phyloP scores from a whole-genome alignment of 1,284 basidiomycete genomes.

The Ustilago hordei region DNA sequence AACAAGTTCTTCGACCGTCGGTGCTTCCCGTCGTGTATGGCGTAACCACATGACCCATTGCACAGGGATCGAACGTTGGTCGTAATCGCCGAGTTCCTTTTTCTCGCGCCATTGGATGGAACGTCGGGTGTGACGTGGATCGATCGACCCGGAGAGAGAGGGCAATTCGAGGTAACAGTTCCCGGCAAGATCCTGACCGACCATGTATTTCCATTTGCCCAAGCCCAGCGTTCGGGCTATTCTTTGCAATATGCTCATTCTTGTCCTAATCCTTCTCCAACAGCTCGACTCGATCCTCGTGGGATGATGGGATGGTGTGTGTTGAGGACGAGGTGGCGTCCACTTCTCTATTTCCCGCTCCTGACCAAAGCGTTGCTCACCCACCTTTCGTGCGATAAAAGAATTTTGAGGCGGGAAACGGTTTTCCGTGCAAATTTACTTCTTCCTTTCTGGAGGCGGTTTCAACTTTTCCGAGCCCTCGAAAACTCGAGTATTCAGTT shows the following conservation, averaged over 20 bases:
- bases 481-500: too few species aligned
- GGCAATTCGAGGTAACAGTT: conserved; percentile 64
- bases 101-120: conserved; percentile 54
- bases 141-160: conserved; percentile 51
- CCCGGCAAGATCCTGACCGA: conserved; percentile 58
- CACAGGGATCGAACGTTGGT: conserved; percentile 60
- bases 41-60: conserved; percentile 68
- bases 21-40: conserved; percentile 58
- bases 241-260: conserved; percentile 20
- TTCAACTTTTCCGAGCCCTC: too few species aligned
- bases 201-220: conserved; percentile 57
- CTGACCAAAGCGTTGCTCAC: conserved; percentile 1
- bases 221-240: conserved; percentile 48
- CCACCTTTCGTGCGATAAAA: neutral
- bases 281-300: too few species aligned
- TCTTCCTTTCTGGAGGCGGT: too few species aligned
- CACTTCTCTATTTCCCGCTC: neutral
- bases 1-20: conserved; percentile 53
- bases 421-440: neutral
- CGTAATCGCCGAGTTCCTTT: conserved; percentile 54
- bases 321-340: neutral
- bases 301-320: neutral
- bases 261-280: neutral
- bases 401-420: neutral
- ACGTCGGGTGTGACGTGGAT: conserved; percentile 59